phyloP scores from a whole-genome alignment of 257 asterid species.

The Parsonsia alboflavescens region DNA sequence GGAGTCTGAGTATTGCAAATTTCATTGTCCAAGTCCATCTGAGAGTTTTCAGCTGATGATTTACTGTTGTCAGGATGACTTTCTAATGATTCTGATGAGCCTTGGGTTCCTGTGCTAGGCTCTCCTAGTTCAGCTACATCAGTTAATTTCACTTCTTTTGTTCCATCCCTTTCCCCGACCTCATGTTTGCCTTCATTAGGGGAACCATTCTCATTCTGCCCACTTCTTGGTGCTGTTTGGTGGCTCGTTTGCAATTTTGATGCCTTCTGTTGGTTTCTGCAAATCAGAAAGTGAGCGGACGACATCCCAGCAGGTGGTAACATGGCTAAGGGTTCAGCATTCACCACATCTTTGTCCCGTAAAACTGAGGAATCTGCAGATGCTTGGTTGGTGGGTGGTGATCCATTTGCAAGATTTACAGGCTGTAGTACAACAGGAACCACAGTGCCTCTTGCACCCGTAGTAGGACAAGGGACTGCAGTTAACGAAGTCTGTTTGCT shows the following conservation, averaged over 20 bases:
- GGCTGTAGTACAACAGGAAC: slow-evolving; percentile 20
- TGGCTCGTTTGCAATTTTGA: slow-evolving; percentile 29
- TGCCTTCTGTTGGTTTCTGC: slow-evolving; percentile 21
- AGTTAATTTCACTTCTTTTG: slow-evolving; percentile 23
- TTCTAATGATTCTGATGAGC: slow-evolving; percentile 48
- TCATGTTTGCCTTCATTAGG: slow-evolving; percentile 20
- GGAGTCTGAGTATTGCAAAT: slow-evolving; percentile 20
- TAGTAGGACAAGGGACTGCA: slow-evolving; percentile 40
- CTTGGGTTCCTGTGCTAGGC: slow-evolving; percentile 24
- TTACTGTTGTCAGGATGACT: slow-evolving; percentile 27
- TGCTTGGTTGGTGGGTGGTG: slow-evolving; percentile 17
- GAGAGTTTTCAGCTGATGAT: slow-evolving; percentile 33
- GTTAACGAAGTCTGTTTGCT: slow-evolving; percentile 27
- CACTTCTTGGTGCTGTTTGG: slow-evolving; percentile 29
- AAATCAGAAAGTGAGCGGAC: slow-evolving; percentile 35
- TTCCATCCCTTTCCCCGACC: slow-evolving; percentile 30
- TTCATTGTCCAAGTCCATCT: slow-evolving; percentile 8
- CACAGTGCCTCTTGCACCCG: slow-evolving; percentile 45
- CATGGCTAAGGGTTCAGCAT: slow-evolving; percentile 21
- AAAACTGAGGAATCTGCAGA: slow-evolving; percentile 19
- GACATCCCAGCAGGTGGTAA: slow-evolving; percentile 26
- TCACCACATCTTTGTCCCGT: slow-evolving; percentile 19
- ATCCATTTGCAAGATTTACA: slow-evolving; percentile 7
- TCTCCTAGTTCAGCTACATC: slow-evolving; percentile 24
- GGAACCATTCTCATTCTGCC: slow-evolving; percentile 28